Base-by-base conservation (phyloP, 208 protist genomes). In the Crithidia sp. region DNA sequence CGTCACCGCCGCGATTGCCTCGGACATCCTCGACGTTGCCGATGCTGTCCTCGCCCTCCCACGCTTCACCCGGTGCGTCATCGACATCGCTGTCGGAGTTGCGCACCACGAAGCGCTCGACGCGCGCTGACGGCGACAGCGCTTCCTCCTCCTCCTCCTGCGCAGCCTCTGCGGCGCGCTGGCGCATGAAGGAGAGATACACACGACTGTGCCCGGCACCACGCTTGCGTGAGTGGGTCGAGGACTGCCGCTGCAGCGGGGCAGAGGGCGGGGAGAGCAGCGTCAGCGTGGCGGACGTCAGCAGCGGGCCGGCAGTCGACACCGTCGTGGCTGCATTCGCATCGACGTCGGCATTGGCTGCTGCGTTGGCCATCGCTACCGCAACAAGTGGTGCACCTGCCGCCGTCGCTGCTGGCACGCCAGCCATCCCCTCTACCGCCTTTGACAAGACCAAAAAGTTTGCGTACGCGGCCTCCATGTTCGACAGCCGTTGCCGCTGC, bases 391-490 rank as follows among this genome's bases (percentile, higher is more conserved):
- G 9, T 49, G 9, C 45, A 49, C 45, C 12, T 2, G 12, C 12
- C 45, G 9, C 45, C 45, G 7, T 7, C 19, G 19, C 19, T 28
- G 58, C 3, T 16, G 16, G 36, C 8, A 47, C 50, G 73, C 19
- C 53, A 52, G 79, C 77, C 14, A 88, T 57, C 28, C 81, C 53
- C 39, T 72, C 67, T 13, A 86, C 66, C 0, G 82, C 72, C 52
- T 77, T 78, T 12, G 92, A 89, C n/a, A 63, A 57, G 5, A 50
- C 19, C 44, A 94, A 56, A 65, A 96, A 95, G 19, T 39, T 16
- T 6, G 64, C 64, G 70, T 92, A 96, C 40, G 75, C 75, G 53
- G n/a, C 37, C n/a, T 84, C 71, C 74, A 95, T 84, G 12, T 28
- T 54, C 44, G 59, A 3, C 47, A 87, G 60, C 65, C 79, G 85